Evolutionary conservation across 2,329 filamentous ascomycete genomes (phyloP), one percentile per base, ranked within the genome.

Genomic region (Bimuria novae-zelandiae): DNA sequence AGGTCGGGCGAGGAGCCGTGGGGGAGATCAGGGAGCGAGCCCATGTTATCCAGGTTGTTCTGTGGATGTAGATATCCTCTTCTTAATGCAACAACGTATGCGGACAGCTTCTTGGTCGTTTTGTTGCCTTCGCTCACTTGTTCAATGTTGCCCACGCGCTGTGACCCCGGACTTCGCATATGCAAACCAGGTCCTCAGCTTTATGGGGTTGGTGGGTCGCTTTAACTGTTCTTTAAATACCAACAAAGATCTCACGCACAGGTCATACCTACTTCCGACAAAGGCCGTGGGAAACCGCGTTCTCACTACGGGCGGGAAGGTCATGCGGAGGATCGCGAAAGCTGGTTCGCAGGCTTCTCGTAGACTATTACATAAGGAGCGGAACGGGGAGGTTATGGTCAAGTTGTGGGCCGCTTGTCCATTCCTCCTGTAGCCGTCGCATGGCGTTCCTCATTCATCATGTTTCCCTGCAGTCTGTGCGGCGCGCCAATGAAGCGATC

Each of bases 1-100:
- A 87, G 71, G 29, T 80, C 74, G 1, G 81, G 73, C 2, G 82
- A 82, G 54, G 79, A 72, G 37, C 77, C 75, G 43, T 69, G 60
- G 11, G 82, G 83, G 19, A 84, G 74, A 22, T 68, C 52, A 3
- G 57, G 32, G 32, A 56, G 50, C 17, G 62, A 62, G n/a, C 57
- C 63, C 69, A 72, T 71, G 36, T n/a, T n/a, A n/a, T n/a, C n/a
- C n/a, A n/a, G n/a, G n/a, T n/a, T n/a, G n/a, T n/a, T n/a, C n/a
- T n/a, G n/a, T n/a, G n/a, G n/a, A 12, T 61, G 46, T 27, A 41
- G 30, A 11, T 17, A 29, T 37, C 10, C 35, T 21, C 25, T 45
- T 45, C 22, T 25, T 36, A 30, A 8, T 29, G 29, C 4, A 21
- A 22, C 25, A 19, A 22, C 30, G 29, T 7, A 27, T 36, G 11